phyloP scores from a whole-genome alignment of 805 yeast species.

The Metschnikowia peoriensis region DNA sequence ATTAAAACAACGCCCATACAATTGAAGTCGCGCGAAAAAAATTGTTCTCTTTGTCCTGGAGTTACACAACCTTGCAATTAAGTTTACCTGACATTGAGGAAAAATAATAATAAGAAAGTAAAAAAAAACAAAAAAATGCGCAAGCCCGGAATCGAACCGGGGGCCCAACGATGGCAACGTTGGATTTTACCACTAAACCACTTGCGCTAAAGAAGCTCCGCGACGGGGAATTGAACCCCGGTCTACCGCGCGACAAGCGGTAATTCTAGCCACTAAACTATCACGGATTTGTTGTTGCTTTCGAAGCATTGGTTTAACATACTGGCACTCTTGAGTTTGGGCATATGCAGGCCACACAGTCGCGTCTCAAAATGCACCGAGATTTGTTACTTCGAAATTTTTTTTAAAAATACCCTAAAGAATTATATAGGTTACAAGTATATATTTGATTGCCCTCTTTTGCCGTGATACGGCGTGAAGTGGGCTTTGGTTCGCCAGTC shows the following conservation, averaged over 20 bases:
- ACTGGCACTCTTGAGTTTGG: no score
- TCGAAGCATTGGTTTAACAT: no score
- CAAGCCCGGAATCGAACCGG: slow-evolving; percentile 23
- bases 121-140: slow-evolving; percentile 12
- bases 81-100: not conserved
- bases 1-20: not conserved
- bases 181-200: slow-evolving; percentile 23
- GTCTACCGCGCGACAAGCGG: slow-evolving; percentile 25
- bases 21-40: not conserved
- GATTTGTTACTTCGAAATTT: no score
- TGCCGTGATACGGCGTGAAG: no score
- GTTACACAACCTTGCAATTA: not conserved
- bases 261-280: slow-evolving; percentile 23
- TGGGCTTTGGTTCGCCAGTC: no score
- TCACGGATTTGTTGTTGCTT: slow-evolving; percentile 14
- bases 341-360: no score
- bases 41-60: not conserved
- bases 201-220: slow-evolving; percentile 18
- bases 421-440: no score
- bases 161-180: slow-evolving; percentile 24
- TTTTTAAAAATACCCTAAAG: no score
- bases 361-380: no score
- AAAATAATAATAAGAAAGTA: no score
- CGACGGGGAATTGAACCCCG: slow-evolving; percentile 25
- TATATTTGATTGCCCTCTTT: no score